Conservation (phyloP, 805 yeast species). For the Tetrapisispora phaffii region DNA sequence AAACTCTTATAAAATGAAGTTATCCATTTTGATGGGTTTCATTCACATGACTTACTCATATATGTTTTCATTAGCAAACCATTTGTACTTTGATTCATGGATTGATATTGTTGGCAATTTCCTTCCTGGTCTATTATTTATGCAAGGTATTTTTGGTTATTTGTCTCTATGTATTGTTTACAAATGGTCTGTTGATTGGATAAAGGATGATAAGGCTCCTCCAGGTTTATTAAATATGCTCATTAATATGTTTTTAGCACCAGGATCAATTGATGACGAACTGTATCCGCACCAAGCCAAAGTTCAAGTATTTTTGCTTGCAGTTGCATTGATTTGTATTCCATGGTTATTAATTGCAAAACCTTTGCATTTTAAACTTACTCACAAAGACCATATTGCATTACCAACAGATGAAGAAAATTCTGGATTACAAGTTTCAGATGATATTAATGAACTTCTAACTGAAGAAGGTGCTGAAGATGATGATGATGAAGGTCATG, state of each 20-base stretch:
- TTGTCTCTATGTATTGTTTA: conserved; percentile 55
- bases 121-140: conserved; percentile 61
- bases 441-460: conserved; percentile 12
- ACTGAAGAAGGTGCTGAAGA: conserved; percentile 14
- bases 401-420: conserved; percentile 14
- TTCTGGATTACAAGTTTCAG: conserved; percentile 1
- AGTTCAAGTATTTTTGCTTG: conserved; percentile 48
- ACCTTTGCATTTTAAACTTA: conserved; percentile 42
- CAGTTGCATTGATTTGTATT: conserved; percentile 55
- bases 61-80: conserved; percentile 57
- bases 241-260: conserved; percentile 65
- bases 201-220: conserved; percentile 48
- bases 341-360: conserved; percentile 65
- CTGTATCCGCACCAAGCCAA: conserved; percentile 55
- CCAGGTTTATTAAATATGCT: conserved; percentile 69
- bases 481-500: conserved; percentile 34
- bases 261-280: conserved; percentile 58
- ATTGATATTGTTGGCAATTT: conserved; percentile 66
- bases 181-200: conserved; percentile 70
- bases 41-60: conserved; percentile 66
- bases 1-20: conserved; percentile 69
- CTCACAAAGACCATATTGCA: conserved; percentile 27
- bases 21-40: conserved; percentile 67
- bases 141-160: conserved; percentile 71
- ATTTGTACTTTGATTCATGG: conserved; percentile 43